Evolutionary conservation across 2,329 filamentous ascomycete genomes (phyloP), one percentile per base, ranked within the genome.

Genomic region (Macrophomina tecta): DNA sequence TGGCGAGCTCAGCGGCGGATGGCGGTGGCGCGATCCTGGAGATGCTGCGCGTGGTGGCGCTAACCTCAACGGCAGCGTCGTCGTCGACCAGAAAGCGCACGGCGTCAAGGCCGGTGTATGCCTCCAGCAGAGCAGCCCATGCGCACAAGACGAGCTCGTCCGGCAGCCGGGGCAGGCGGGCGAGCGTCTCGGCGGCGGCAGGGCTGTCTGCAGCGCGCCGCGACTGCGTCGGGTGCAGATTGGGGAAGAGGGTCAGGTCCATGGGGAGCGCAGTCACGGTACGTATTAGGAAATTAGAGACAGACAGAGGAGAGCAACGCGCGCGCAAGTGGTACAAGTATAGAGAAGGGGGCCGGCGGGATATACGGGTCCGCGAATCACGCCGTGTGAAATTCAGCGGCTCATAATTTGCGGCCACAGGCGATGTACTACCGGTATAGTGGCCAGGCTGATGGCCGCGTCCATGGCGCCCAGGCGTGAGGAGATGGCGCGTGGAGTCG

Each of bases 111-210:
- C 67, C 67, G 12, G 66, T 66, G 56, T 72, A 72, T 4, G 62
- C 60, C 5, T 36, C 55, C 49, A 72, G 51, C 36, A 72, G 36
- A 7, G 46, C 32, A 16, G 69, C 70, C 68, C 68, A 72, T 14
- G 68, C 58, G 34, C 64, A 38, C 45, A 69, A 16, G 7, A 72
- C 23, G 30, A 34, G 60, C 40, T 70, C 69, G 45, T 69, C 63
- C 11, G 68, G 66, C 45, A 66, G 23, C 32, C 58, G 65, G 28
- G 56, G 63, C 9, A 64, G 62, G 38, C 28, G 38, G 12, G 45
- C 16, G 16, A 62, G 63, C 48, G 38, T 48, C 40, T 42, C 68
- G 65, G 40, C 53, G 32, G 42, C 64, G n/a, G 49, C 12, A 12
- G 38, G 46, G 36, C 49, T 5, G 32, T n/a, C 36, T 14, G 56